These are phyloP conservation scores for Populus euphratica DNA, from an alignment of 345 rosid species.

Conservation along the genomic window DNA sequence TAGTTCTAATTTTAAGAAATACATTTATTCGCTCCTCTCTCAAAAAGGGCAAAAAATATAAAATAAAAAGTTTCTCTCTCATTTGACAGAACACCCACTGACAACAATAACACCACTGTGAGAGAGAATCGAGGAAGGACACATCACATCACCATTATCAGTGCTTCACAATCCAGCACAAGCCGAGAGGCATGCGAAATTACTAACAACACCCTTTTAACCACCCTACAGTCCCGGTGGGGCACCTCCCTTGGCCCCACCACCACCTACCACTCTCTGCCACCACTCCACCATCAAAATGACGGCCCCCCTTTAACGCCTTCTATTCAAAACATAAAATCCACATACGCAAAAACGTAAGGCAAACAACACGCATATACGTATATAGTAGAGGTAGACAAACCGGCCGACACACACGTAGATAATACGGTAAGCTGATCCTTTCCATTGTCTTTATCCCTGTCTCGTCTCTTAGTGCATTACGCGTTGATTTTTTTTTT, in stretches of 20 bases:
- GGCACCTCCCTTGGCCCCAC: not conserved
- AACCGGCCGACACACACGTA: not conserved
- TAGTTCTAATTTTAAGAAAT: too few relatives aligned
- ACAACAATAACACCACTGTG: too few relatives aligned
- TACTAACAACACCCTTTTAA: not conserved
- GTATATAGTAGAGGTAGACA: not conserved
- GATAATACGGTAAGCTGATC: not conserved
- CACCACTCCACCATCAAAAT: not conserved
- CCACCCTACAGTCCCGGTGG: not conserved
- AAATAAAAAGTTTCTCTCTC: too few relatives aligned
- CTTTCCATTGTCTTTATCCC: slow-evolving; percentile 8
- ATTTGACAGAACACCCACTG: too few relatives aligned
- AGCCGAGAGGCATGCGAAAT: not conserved
- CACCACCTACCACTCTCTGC: not conserved
- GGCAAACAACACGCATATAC: not conserved
- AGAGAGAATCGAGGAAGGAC: too few relatives aligned
- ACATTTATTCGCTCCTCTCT: too few relatives aligned
- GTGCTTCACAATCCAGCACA: not conserved
- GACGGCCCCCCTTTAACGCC: not conserved
- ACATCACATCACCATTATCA: not conserved
- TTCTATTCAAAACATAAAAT: not conserved
- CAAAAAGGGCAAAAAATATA: too few relatives aligned
- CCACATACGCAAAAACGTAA: not conserved
- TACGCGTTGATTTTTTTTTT: slow-evolving; percentile 10
- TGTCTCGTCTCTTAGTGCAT: slow-evolving; percentile 13